Percentiles rank a stretch among this genome's conserved stretches.
Conservation (phyloP, 2,329 filamentous ascomycete species). For the Aspergillus fijiensis region DNA sequence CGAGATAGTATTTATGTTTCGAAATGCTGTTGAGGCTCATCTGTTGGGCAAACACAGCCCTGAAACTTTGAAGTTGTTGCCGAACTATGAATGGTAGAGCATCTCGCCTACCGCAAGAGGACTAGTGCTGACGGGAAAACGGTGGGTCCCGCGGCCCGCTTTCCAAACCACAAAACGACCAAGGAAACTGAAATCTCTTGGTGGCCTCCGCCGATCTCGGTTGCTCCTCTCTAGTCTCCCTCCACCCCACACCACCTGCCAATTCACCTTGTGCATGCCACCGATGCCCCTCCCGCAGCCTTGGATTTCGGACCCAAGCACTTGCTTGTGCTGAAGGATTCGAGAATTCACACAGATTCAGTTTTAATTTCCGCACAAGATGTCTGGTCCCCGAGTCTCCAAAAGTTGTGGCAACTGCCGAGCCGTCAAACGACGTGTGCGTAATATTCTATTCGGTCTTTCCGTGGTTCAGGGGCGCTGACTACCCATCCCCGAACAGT, state of each 20-base stretch:
- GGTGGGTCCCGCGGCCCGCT: background rate
- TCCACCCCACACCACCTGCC: too few relatives aligned
- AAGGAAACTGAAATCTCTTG: too few relatives aligned
- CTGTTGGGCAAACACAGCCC: background rate
- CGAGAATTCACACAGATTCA: too few relatives aligned
- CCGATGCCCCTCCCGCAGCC: background rate
- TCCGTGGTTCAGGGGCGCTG: background rate
- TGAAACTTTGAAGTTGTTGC: background rate
- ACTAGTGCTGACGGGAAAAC: background rate
- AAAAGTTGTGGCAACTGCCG: slow-evolving; percentile 23
- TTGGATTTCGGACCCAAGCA: too few relatives aligned
- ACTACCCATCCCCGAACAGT: slow-evolving; percentile 13
- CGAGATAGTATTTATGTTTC: slow-evolving; percentile 3
- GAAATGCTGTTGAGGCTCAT: background rate
- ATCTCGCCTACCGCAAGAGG: slow-evolving; percentile 9
- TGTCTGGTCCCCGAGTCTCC: slow-evolving; percentile 16
- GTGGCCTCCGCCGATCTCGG: too few relatives aligned
- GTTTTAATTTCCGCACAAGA: background rate
- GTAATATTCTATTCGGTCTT: slow-evolving; percentile 2
- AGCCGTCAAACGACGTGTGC: slow-evolving; percentile 23
- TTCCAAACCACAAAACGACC: too few relatives aligned
- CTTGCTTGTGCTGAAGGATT: too few relatives aligned
- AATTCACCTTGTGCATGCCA: background rate
- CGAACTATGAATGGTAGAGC: slow-evolving; percentile 9
- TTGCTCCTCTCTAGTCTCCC: too few relatives aligned